These are phyloP conservation scores for Teunomyces atbi DNA, from an alignment of 805 yeast species.

Conservation along the genomic window DNA sequence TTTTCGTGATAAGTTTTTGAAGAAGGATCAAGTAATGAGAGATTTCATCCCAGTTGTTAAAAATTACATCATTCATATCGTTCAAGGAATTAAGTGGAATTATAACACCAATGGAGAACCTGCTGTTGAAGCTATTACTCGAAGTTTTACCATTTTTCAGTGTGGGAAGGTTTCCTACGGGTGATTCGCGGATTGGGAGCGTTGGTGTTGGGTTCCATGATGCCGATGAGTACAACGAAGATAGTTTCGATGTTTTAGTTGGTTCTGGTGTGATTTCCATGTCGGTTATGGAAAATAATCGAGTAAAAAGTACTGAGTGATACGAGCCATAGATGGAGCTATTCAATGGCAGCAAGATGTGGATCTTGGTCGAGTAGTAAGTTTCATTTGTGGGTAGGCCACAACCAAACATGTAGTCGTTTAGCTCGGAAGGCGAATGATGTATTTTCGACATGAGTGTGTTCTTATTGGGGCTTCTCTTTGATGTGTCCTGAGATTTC, in stretches of 20 bases:
- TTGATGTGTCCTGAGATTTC: constrained; percentile 1
- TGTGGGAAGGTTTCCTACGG: constrained; percentile 10
- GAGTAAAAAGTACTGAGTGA: constrained; percentile 43
- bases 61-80: constrained; percentile 39
- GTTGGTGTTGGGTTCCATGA: constrained; percentile 46
- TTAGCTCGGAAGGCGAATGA: constrained; percentile 45
- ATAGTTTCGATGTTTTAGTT: background rate
- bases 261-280: constrained; percentile 6
- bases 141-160: constrained; percentile 2
- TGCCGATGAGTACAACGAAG: background rate
- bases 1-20: constrained; percentile 39
- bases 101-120: constrained; percentile 49
- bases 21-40: constrained; percentile 37
- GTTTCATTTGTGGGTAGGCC: constrained; percentile 52
- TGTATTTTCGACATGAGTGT: constrained; percentile 29
- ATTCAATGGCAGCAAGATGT: constrained; percentile 43
- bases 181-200: constrained; percentile 23
- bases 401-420: constrained; percentile 56
- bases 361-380: constrained; percentile 45
- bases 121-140: constrained; percentile 22
- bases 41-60: constrained; percentile 51
- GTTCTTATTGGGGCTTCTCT: constrained; percentile 8
- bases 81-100: constrained; percentile 41
- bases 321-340: constrained; percentile 30
- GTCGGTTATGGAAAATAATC: constrained; percentile 42